Evolutionary conservation across 108 stramenopile species (phyloP), one percentile per base, ranked within the genome.

Genomic region (Cylindrotheca fusiformis): DNA sequence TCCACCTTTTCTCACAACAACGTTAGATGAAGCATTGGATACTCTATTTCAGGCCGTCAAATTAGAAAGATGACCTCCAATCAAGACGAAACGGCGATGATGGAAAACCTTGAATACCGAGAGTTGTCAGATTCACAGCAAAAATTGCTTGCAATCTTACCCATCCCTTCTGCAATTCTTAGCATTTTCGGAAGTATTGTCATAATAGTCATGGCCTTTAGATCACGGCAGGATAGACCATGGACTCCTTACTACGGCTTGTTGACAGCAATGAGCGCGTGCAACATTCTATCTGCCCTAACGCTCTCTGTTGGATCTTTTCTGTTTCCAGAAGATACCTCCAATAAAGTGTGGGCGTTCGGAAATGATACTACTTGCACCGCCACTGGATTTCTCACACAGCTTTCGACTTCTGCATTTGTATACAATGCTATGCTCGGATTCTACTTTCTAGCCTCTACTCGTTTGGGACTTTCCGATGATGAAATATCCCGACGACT

Each of bases 161-260:
- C 50, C 5, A 51, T 51, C 5, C 50, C 50, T 51, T 51, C 50
- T n/a, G 50, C 21, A 4, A 6, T 51, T 8, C n/a, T 51, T 8
- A 21, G 20, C 20, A 51, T 51, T 22, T 41, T 6, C 14, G 36
- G 36, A 10, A 14, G 36, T 41, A 6, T 41, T 14, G 6, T 41
- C 6, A 14, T 41, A 14, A 14, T 41, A 10, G 14, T 41, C 14
- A 41, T 14, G 6, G 36, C 36, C 10, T 14, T 41, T 14, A 6
- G 36, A 41, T 41, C 36, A 6, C 36, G 36, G 6, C 6, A 41
- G 14, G 36, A 41, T 41, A 6, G 36, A 10, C 36, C 36, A 10
- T 41, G 36, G 36, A 41, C 36, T 6, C 36, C 36, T 14, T 41
- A 41, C 14, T 14, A 41, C 6, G 36, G 36, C 6, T 41, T 41